Conservation (phyloP, 306 rosid genomes). For the Cucurbita moschata region DNA sequence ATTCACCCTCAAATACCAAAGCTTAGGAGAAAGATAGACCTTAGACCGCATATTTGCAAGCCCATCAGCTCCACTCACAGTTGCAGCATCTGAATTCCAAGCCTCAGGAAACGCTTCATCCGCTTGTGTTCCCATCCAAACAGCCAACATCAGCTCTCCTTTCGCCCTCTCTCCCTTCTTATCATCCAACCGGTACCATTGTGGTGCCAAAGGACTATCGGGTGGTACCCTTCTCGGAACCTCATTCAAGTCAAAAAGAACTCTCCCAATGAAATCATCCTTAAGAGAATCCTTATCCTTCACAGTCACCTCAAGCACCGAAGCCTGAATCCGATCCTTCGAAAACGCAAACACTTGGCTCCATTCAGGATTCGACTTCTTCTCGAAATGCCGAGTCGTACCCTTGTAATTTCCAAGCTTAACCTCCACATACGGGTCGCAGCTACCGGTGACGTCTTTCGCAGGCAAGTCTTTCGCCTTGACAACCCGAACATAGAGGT, state of each 20-base stretch:
- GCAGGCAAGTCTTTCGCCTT: conserved; percentile 81
- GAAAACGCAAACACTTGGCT: conserved; percentile 78
- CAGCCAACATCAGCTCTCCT: conserved; percentile 83
- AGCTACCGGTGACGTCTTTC: conserved; percentile 75
- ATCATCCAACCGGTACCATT: conserved; percentile 68
- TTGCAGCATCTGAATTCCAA: conserved; percentile 57
- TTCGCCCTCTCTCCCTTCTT: conserved; percentile 62
- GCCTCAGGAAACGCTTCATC: conserved; percentile 84
- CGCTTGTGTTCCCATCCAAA: conserved; percentile 94
- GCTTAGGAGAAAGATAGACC: conserved; percentile 58
- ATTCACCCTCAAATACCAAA: conserved; percentile 65
- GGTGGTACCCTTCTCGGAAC: conserved; percentile 72
- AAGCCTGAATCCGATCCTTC: conserved; percentile 76
- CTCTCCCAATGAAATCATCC: conserved; percentile 79
- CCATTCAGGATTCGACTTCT: conserved; percentile 70
- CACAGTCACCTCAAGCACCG: conserved; percentile 62
- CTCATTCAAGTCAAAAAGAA: conserved; percentile 71
- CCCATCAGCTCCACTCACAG: conserved; percentile 48
- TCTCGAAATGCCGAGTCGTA: conserved; percentile 66
- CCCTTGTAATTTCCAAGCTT: conserved; percentile 77
- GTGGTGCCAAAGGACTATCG: conserved; percentile 83
- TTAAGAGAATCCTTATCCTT: conserved; percentile 65
- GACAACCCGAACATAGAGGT: conserved; percentile 69
- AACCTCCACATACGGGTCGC: conserved; percentile 78
- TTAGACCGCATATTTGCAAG: conserved; percentile 47